A percentile compares a stretch with the other conserved stretches of the same genome.
Evolutionary conservation across 192 early-diverging fungal genomes (phyloP).

Genomic region (Radiomyces spectabilis): DNA sequence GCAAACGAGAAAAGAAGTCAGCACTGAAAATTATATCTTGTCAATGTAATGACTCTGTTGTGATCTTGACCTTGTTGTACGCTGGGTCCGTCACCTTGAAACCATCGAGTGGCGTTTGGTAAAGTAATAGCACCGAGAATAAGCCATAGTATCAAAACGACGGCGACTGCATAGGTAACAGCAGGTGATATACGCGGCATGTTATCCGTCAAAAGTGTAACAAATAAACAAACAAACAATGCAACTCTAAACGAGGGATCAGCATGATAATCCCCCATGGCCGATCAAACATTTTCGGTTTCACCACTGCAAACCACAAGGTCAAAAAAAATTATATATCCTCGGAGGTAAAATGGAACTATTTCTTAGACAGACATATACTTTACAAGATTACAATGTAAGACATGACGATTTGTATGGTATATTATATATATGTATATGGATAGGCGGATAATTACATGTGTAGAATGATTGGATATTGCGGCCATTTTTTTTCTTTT

Average conservation of each 20-base stretch:
- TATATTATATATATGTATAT: too few species aligned
- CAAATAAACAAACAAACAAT: conserved; percentile 4
- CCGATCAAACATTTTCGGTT: background rate
- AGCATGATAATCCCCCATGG: too few species aligned
- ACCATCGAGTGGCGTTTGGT: conserved; percentile 9
- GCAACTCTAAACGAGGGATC: background rate
- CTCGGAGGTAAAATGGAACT: too few species aligned
- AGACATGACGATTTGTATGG: too few species aligned
- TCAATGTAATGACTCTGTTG: background rate
- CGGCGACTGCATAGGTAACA: background rate
- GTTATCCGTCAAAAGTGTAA: background rate
- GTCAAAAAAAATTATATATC: too few species aligned
- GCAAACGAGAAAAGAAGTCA: background rate
- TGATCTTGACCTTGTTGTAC: background rate
- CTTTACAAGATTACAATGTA: too few species aligned
- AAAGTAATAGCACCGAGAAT: conserved; percentile 8
- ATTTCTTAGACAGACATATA: too few species aligned
- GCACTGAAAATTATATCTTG: background rate
- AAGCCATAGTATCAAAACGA: conserved; percentile 2
- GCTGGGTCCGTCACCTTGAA: background rate
- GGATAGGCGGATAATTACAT: too few species aligned
- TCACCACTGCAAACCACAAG: background rate
- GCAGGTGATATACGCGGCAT: conserved; percentile 1
- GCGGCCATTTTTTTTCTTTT: too few species aligned
- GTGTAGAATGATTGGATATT: too few species aligned